Conservation (phyloP, 306 rosid species). For the Castanopsis chinensis region DNA sequence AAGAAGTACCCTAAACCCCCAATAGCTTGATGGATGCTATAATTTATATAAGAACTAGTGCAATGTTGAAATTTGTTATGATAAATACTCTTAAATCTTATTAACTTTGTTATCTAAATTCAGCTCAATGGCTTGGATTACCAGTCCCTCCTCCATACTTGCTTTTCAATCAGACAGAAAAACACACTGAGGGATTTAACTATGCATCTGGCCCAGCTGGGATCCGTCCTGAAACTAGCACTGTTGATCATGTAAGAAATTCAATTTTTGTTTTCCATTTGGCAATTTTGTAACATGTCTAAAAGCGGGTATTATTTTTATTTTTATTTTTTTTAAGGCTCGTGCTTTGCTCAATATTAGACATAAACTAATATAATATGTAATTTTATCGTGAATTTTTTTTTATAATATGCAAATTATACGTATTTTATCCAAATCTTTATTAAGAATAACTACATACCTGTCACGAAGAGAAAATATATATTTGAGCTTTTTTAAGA, state of each 20-base stretch:
- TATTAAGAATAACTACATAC: too few relatives aligned
- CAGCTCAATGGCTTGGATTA: slow-evolving; percentile 5
- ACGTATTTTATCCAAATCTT: background rate
- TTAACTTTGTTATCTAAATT: background rate
- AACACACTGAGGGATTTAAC: background rate
- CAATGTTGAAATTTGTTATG: background rate
- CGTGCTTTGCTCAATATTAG: too few relatives aligned
- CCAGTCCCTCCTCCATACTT: background rate
- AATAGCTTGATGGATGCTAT: background rate
- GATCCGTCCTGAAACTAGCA: slow-evolving; percentile 1
- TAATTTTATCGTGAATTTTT: background rate
- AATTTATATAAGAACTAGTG: background rate
- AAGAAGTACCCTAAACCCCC: too few relatives aligned
- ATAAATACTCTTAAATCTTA: background rate
- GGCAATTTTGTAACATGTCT: too few relatives aligned
- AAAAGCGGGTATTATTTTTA: background rate
- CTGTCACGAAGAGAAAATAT: too few relatives aligned
- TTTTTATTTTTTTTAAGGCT: background rate
- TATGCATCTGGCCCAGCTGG: slow-evolving; percentile 6
- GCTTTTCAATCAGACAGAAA: background rate
- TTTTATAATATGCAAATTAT: background rate
- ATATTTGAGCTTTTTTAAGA: too few relatives aligned
- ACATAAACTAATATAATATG: too few relatives aligned
- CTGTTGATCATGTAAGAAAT: background rate
- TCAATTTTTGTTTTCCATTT: background rate